Evolutionary conservation across 768 basidiomycete genomes (phyloP), one percentile per base, ranked within the genome.

Genomic region (Pisolithus albus): DNA sequence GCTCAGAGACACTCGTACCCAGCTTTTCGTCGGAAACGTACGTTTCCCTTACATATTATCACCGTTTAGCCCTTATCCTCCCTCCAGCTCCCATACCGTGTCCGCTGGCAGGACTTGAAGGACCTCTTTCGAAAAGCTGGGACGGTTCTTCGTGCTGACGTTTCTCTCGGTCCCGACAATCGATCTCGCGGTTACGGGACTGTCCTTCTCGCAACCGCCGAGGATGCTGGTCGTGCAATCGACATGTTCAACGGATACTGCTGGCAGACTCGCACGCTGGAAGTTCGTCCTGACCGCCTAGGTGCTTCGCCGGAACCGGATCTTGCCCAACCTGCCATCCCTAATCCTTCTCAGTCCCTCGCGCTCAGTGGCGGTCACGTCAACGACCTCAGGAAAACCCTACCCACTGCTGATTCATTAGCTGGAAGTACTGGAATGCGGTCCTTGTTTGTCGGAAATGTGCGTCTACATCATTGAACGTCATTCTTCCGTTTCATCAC

Each of bases 41-140:
- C 55, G 86, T 74, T 18, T 53, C 37, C 15, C 42, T 38, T 43
- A 50, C n/a, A 4, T 15, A 15, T 51, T 21, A 45, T 39, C 46
- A 9, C 47, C 52, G 16, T 21, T 36, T 28, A 41, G 7, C 28
- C 24, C 50, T 40, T 18, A 43, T n/a, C 39, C 24, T n/a, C 42
- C 47, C 23, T 49, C 32, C 59, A 94, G 92, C 81, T 99, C 23
- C 96, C 96, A 0, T 98, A 95, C 70, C 79, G 95, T 54, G 94
- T 97, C 37, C 83, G 96, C 50, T 99, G 96, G 96, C 96, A 99
- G 73, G 96, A 99, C 72, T 80, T 99, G 56, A 98, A 99, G 61
- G 95, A 99, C 66, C 81, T 99, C 48, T 97, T 99, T 69, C 83
- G 95, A 36, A 88, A 90, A 57, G 90, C 95, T 6, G 96, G 96